Evolutionary conservation across 768 basidiomycete species (phyloP).

Genomic region (Xerocomus brunneocitrinus): DNA sequence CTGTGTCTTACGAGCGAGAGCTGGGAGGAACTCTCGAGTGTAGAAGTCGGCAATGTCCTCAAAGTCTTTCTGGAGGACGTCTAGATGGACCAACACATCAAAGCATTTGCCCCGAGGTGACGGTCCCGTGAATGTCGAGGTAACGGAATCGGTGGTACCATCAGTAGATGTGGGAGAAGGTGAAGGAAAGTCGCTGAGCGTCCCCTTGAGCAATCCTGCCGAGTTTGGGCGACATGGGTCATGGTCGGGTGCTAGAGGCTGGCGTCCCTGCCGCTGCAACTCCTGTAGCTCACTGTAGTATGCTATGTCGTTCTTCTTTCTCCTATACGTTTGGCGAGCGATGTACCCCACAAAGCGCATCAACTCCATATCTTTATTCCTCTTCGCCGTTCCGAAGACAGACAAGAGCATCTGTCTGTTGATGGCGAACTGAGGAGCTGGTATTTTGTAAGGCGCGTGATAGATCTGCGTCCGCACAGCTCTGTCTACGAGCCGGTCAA

Average conservation of each 20-base stretch:
- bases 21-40: slow-evolving; percentile 33
- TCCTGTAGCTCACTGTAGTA: slow-evolving; percentile 38
- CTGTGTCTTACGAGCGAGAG: slow-evolving; percentile 49
- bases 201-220: not conserved
- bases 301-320: slow-evolving; percentile 45
- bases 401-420: slow-evolving; percentile 55
- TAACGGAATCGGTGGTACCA: slow-evolving; percentile 11
- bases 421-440: slow-evolving; percentile 50
- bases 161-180: not conserved
- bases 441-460: slow-evolving; percentile 30
- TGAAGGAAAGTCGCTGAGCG: not conserved
- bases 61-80: slow-evolving; percentile 52
- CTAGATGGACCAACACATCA: slow-evolving; percentile 52
- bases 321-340: slow-evolving; percentile 40
- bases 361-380: slow-evolving; percentile 52
- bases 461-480: slow-evolving; percentile 33
- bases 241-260: slow-evolving; percentile 19
- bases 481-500: slow-evolving; percentile 38
- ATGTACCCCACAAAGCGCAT: slow-evolving; percentile 57
- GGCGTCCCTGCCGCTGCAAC: slow-evolving; percentile 20
- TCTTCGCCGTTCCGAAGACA: slow-evolving; percentile 54
- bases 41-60: slow-evolving; percentile 45
- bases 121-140: slow-evolving; percentile 26
- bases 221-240: slow-evolving; percentile 12
- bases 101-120: slow-evolving; percentile 33